Conservation (phyloP, 2,329 filamentous ascomycete genomes). For the Aspergillus sp. region DNA sequence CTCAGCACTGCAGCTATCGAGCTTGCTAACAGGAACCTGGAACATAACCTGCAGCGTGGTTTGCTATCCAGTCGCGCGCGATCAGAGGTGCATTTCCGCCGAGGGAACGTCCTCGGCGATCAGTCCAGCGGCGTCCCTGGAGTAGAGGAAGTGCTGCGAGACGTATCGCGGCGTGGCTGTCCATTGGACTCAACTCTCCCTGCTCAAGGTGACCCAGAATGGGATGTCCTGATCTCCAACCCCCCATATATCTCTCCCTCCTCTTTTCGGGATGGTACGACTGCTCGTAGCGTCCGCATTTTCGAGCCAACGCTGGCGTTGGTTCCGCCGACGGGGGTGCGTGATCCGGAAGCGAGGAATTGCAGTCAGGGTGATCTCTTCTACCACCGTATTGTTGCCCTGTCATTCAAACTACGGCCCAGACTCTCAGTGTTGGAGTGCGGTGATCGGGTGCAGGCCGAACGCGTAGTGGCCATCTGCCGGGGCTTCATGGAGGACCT, state of each 20-base stretch:
- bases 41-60: slow-evolving; percentile 37
- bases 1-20: slow-evolving; percentile 56
- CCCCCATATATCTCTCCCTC: slow-evolving; percentile 75
- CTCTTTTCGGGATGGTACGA: slow-evolving; percentile 51
- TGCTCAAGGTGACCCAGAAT: slow-evolving; percentile 6
- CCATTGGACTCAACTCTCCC: not conserved
- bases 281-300: slow-evolving; percentile 63
- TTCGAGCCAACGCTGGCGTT: slow-evolving; percentile 75
- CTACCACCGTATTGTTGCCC: slow-evolving; percentile 23
- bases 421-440: slow-evolving; percentile 29
- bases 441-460: slow-evolving; percentile 24
- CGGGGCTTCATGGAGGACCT: slow-evolving; percentile 1
- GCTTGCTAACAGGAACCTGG: slow-evolving; percentile 57
- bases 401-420: slow-evolving; percentile 15
- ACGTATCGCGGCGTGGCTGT: not conserved
- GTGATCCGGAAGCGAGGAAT: not conserved
- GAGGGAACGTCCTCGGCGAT: slow-evolving; percentile 34
- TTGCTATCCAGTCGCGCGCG: slow-evolving; percentile 16
- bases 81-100: slow-evolving; percentile 37
- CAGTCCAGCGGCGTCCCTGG: slow-evolving; percentile 1
- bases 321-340: slow-evolving; percentile 44
- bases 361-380: slow-evolving; percentile 24
- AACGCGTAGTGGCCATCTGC: slow-evolving; percentile 19
- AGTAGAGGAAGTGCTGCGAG: slow-evolving; percentile 9
- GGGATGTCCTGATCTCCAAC: slow-evolving; percentile 72